These are phyloP conservation scores for Beauveria rudraprayagi DNA, from an alignment of 2,329 filamentous ascomycete genomes.

Conservation along the genomic window DNA sequence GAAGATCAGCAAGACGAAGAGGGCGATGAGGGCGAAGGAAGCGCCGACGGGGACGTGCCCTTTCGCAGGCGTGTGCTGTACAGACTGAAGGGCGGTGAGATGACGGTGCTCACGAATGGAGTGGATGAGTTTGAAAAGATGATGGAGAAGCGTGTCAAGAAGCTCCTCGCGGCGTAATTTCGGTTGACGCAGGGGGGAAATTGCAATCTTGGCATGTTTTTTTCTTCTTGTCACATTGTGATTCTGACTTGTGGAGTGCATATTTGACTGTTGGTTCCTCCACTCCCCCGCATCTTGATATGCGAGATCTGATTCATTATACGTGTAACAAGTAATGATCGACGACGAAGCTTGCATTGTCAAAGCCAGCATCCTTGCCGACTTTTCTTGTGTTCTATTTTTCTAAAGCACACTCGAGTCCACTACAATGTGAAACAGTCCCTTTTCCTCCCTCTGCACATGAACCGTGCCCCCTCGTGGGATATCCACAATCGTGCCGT, in stretches of 20 bases:
- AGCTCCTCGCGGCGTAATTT: constrained; percentile 23
- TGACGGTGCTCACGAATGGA: constrained; percentile 49
- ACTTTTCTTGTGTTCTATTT: not conserved
- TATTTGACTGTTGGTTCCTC: too few species aligned
- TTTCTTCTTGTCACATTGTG: not conserved
- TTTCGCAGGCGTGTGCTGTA: constrained; percentile 48
- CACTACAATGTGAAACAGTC: constrained; percentile 37
- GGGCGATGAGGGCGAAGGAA: constrained; percentile 24
- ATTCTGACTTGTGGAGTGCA: not conserved
- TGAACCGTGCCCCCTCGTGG: constrained; percentile 64
- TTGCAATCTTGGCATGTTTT: not conserved
- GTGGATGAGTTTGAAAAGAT: constrained; percentile 58
- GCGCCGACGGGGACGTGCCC: constrained; percentile 33
- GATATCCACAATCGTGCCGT: constrained; percentile 76
- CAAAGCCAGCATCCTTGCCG: too few species aligned
- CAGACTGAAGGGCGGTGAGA: constrained; percentile 48
- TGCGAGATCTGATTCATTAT: not conserved
- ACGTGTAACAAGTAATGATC: not conserved
- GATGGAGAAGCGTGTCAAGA: constrained; percentile 50
- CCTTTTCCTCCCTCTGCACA: constrained; percentile 41
- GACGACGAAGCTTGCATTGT: not conserved
- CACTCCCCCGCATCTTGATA: not conserved
- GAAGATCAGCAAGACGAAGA: constrained; percentile 29
- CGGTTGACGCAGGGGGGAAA: not conserved
- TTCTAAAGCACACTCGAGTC: constrained; percentile 17